Conservation (phyloP, 768 basidiomycete species). For the Rhizopogon roseolus region DNA sequence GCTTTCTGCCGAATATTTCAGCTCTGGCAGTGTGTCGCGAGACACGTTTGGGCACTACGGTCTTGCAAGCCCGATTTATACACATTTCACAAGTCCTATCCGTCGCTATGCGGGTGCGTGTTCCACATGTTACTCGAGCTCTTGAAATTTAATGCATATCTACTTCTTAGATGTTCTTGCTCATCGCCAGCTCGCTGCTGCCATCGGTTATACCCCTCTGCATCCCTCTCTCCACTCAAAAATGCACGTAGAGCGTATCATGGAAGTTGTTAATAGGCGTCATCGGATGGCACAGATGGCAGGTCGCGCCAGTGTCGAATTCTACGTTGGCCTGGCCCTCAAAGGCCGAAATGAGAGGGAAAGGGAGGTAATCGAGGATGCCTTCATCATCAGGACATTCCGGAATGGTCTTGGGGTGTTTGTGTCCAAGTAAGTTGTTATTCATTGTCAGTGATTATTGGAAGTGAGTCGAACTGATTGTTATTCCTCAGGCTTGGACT, state of each 20-base stretch:
- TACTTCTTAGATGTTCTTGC: slow-evolving; percentile 71
- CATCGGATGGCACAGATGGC: slow-evolving; percentile 99
- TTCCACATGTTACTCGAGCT: background rate
- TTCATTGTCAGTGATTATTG: background rate
- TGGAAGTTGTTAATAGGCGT: slow-evolving; percentile 84
- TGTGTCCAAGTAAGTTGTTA: slow-evolving; percentile 72
- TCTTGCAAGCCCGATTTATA: slow-evolving; percentile 95
- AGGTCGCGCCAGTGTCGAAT: slow-evolving; percentile 92
- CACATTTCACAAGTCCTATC: slow-evolving; percentile 98
- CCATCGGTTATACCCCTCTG: slow-evolving; percentile 78
- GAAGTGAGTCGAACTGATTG: background rate
- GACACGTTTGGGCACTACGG: slow-evolving; percentile 98
- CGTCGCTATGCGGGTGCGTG: slow-evolving; percentile 84
- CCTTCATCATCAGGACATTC: slow-evolving; percentile 91
- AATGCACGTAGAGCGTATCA: slow-evolving; percentile 76
- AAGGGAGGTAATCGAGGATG: slow-evolving; percentile 64
- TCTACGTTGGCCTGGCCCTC: slow-evolving; percentile 91
- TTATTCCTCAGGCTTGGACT: slow-evolving; percentile 69
- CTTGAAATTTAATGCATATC: background rate
- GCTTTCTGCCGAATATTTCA: slow-evolving; percentile 98
- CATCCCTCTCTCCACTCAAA: slow-evolving; percentile 89
- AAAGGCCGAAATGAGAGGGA: slow-evolving; percentile 56
- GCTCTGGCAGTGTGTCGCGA: slow-evolving; percentile 86
- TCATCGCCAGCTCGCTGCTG: slow-evolving; percentile 89
- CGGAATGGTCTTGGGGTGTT: slow-evolving; percentile 96